These are phyloP conservation scores for Stemphylium beticola DNA, from an alignment of 2,329 filamentous ascomycete genomes.

Conservation along the genomic window DNA sequence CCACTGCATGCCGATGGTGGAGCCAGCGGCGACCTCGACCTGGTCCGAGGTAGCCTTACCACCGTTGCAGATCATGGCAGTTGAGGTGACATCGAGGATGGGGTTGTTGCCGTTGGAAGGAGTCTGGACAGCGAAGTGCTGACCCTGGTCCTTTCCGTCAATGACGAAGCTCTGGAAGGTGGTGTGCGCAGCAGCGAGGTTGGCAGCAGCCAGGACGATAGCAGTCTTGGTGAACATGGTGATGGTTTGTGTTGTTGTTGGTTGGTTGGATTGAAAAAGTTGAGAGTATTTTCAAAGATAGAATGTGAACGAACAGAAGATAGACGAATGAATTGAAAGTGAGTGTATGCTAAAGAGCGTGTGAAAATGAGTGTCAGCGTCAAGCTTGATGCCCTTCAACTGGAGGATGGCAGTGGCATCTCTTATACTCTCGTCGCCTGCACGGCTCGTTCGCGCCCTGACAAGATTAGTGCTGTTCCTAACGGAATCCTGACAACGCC, in stretches of 20 bases:
- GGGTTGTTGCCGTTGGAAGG: conserved; percentile 49
- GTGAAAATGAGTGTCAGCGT: conserved; percentile 42
- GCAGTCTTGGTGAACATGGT: conserved; percentile 43
- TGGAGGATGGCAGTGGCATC: conserved; percentile 8
- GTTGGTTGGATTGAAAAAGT: conserved; percentile 15
- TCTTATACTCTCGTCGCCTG: conserved; percentile 34
- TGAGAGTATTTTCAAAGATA: conserved; percentile 29
- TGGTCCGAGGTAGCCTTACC: conserved; percentile 45
- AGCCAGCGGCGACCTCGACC: conserved; percentile 56
- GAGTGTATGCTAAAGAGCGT: conserved; percentile 39
- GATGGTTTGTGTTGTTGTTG: conserved; percentile 24
- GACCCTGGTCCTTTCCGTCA: conserved; percentile 41
- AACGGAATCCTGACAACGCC: conserved; percentile 8
- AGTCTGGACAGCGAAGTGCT: conserved; percentile 54
- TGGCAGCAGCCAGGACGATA: conserved; percentile 42
- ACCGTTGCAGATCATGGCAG: conserved; percentile 47
- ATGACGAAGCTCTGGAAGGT: conserved; percentile 53
- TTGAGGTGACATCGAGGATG: conserved; percentile 45
- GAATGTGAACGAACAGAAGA: conserved; percentile 27
- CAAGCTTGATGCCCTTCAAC: conserved; percentile 35
- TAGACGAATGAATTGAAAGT: conserved; percentile 38
- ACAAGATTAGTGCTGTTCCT: conserved; percentile 22
- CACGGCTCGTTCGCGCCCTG: conserved; percentile 22
- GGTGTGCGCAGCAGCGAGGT: conserved; percentile 44
- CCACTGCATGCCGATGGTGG: conserved; percentile 55